A percentile compares a stretch with the other conserved stretches of the same genome.
Evolutionary conservation across 2,329 filamentous ascomycete species (phyloP).

Genomic region (Sordariomycetes sp.): DNA sequence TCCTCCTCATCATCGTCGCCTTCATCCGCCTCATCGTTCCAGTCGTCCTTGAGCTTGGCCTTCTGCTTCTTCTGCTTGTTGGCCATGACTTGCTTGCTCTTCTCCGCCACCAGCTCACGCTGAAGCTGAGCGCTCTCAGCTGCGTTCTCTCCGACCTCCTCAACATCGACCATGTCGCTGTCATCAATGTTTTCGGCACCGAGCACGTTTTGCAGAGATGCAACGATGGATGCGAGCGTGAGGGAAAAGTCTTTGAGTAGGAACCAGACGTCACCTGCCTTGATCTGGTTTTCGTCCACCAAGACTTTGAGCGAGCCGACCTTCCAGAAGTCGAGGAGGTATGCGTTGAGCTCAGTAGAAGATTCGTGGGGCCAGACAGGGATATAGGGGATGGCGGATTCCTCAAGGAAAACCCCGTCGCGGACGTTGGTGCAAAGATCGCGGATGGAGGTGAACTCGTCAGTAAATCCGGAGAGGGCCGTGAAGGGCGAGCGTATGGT

Average conservation of each 20-base stretch:
- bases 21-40: conserved; percentile 29
- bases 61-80: conserved; percentile 2
- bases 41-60: conserved; percentile 27
- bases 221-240: conserved; percentile 62
- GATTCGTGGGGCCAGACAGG: conserved; percentile 49
- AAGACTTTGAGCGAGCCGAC: conserved; percentile 57
- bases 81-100: no score
- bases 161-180: conserved; percentile 33
- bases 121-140: conserved; percentile 2
- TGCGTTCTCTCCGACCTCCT: conserved; percentile 26
- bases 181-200: conserved; percentile 22
- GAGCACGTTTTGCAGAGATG: conserved; percentile 48
- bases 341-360: conserved; percentile 48
- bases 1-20: conserved; percentile 21
- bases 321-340: conserved; percentile 69
- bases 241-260: conserved; percentile 50
- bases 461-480: conserved; percentile 59
- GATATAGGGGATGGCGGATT: conserved; percentile 62
- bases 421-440: conserved; percentile 60
- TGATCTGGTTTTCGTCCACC: conserved; percentile 56
- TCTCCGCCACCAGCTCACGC: not conserved
- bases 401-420: conserved; percentile 64
- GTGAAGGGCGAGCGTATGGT: conserved; percentile 58
- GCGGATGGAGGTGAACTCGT: conserved; percentile 53
- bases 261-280: conserved; percentile 62